Evolutionary conservation across 495 filamentous ascomycete species (phyloP), one percentile per base, ranked within the genome.

Genomic region (Penicillium odoratum): DNA sequence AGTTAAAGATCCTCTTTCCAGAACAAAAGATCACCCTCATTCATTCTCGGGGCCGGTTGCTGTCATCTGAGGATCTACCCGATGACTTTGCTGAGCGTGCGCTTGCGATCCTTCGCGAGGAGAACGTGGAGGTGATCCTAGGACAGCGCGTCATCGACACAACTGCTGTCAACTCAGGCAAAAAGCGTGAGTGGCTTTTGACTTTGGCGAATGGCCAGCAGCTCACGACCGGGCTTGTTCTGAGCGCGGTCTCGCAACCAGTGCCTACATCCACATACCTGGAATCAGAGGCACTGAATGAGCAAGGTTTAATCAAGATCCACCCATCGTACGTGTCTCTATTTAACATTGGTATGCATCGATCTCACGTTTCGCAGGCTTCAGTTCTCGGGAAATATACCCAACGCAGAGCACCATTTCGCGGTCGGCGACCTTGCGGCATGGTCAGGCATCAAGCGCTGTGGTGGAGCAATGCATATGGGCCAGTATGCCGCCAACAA

Each of bases 401-500:
- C 83, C n/a, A 84, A 87, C 56, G 62, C 78, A 11, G 60, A 61
- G 1, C 65, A 74, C 43, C 88, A 90, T 66, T 87, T 83, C 58
- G 86, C 84, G n/a, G 70, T 73, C 11, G 75, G 75, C 2, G 76
- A 79, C 49, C 58, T 77, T 5, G 69, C 68, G 1, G 59, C 64
- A 4, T 88, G 86, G 87, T 77, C 81, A 0, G 87, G 86, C 21
- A 89, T 89, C 70, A 89, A 88, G 72, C 81, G 88, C 30, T 88
- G 84, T 64, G 88, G 88, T 30, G 80, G 70, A 5, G 88, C 88
- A 11, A 84, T 91, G 79, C 79, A 86, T 53, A 83, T 84, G 79
- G 88, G 85, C 13, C 78, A 82, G 34, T 76, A 76, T 54, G 83
- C 83, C 3, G 87, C 78, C 0, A 58, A 71, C 26, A 89, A 90